Base-by-base conservation (phyloP, 164 flowering plant species). In the Cinnamomum chago region DNA sequence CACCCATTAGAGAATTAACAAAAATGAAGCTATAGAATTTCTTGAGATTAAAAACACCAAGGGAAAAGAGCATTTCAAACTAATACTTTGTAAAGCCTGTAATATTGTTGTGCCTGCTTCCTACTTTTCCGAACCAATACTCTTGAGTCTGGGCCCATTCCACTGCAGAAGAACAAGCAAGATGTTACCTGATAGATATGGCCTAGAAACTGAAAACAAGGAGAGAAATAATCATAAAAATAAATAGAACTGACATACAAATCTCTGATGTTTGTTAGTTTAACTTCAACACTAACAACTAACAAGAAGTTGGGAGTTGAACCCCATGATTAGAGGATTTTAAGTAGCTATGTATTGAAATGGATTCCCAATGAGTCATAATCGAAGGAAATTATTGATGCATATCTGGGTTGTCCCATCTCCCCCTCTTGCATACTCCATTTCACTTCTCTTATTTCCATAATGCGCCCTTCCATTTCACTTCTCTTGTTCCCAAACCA, bases 71-170 rank as follows among this genome's bases (percentile, higher is more conserved):
- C 55, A 74, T 18, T 7, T 22, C 47, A 55, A 58, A 17, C 15
- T 14, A 60, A 2, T 85, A 92, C 98, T 80, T 94, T 94, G 79
- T 94, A 94, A 24, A 95, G 78, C 66, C 91, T 80, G 75, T 85
- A 86, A 78, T 95, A 95, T 50, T 93, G 97, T 76, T 92, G 94
- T 40, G 98, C 99, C 81, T 90, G 96, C 84, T 95, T 95, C 88
- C 99, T 89, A 78, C 99, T 95, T 81, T 93, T 95, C 47, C 98
- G 88, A 68, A 95, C 96, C 82, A 95, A 76, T 70, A 95, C 99
- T 70, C 97, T 85, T 75, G 88, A 93, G 82, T 95, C 99, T 58
- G 99, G 99, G 58, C 99, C 99, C 97, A 95, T 95, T 40, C 99
- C 99, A 86, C 99, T 95, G 90, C 80, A 84, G 3, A 35, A 60